These are phyloP conservation scores for Pichia norvegensis DNA, from an alignment of 1,139 yeast species.

Conservation along the genomic window DNA sequence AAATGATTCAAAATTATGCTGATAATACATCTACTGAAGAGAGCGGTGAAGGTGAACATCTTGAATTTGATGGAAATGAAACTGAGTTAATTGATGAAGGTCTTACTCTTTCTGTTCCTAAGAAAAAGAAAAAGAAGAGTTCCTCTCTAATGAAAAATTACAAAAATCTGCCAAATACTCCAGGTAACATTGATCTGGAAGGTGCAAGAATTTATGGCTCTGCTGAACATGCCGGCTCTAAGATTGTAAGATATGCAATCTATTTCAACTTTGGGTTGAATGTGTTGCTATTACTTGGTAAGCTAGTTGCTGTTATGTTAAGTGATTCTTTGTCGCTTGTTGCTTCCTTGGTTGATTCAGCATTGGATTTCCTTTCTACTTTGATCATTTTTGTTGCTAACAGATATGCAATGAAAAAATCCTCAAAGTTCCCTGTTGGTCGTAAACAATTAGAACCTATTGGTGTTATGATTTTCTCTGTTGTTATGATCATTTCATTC, in stretches of 20 bases:
- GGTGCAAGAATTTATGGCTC: conserved; percentile 48
- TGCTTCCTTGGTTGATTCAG: conserved; percentile 73
- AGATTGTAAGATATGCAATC: conserved; percentile 51
- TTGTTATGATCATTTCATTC: conserved; percentile 64
- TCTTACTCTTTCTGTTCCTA: neutral
- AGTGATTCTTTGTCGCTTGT: conserved; percentile 67
- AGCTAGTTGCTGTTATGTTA: conserved; percentile 50
- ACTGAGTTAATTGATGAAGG: neutral
- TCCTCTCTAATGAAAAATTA: conserved; percentile 2
- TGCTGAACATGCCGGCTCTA: conserved; percentile 36
- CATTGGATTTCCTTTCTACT: conserved; percentile 67
- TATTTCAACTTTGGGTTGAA: conserved; percentile 58
- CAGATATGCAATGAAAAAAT: conserved; percentile 44
- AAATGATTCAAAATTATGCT: conserved; percentile 58
- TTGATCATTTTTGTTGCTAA: conserved; percentile 63
- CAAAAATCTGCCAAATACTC: conserved; percentile 30
- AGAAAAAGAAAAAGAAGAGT: conserved; percentile 3
- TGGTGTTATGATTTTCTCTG: conserved; percentile 67
- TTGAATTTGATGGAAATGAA: neutral
- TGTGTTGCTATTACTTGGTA: conserved; percentile 52
- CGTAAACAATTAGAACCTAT: conserved; percentile 68
- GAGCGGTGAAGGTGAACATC: conserved; percentile 18
- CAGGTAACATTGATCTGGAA: conserved; percentile 51
- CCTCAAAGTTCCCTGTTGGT: conserved; percentile 59
- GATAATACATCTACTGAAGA: conserved; percentile 27